These are phyloP conservation scores for Xylaria sp. DNA, from an alignment of 2,329 filamentous ascomycete species.

Conservation along the genomic window DNA sequence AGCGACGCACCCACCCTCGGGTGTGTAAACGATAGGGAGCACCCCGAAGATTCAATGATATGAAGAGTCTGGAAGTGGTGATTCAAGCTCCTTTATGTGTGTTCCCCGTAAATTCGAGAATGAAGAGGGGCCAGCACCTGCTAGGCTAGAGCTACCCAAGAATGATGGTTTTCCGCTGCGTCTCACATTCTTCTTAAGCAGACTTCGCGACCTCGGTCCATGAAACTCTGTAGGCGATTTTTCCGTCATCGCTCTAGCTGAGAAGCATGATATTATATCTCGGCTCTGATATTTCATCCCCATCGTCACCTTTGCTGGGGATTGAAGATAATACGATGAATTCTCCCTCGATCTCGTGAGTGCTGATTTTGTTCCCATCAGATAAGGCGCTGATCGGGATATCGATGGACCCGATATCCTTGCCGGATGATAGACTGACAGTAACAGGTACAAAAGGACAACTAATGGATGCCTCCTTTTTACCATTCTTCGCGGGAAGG, in stretches of 20 bases:
- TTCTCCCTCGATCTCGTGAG: not conserved
- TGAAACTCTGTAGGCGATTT: not conserved
- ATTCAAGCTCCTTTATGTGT: too few relatives aligned
- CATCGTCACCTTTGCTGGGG: not conserved
- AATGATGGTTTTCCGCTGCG: not conserved
- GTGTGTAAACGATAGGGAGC: too few relatives aligned
- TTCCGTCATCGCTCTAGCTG: not conserved
- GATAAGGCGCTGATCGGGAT: not conserved
- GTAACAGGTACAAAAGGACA: not conserved
- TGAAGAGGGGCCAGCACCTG: not conserved
- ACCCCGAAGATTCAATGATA: too few relatives aligned
- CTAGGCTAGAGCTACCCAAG: not conserved
- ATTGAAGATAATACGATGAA: not conserved
- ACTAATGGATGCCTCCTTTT: not conserved
- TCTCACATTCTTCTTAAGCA: not conserved
- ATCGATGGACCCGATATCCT: not conserved
- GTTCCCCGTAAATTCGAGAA: too few relatives aligned
- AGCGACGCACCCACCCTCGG: too few relatives aligned
- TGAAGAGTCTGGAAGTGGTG: too few relatives aligned
- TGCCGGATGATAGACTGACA: not conserved
- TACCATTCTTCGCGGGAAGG: not conserved
- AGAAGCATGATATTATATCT: not conserved
- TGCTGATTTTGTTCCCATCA: not conserved
- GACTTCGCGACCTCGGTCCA: not conserved
- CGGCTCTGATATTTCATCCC: not conserved